Conservation (phyloP, 2,329 filamentous ascomycete species). For the Zasmidium cellare region DNA sequence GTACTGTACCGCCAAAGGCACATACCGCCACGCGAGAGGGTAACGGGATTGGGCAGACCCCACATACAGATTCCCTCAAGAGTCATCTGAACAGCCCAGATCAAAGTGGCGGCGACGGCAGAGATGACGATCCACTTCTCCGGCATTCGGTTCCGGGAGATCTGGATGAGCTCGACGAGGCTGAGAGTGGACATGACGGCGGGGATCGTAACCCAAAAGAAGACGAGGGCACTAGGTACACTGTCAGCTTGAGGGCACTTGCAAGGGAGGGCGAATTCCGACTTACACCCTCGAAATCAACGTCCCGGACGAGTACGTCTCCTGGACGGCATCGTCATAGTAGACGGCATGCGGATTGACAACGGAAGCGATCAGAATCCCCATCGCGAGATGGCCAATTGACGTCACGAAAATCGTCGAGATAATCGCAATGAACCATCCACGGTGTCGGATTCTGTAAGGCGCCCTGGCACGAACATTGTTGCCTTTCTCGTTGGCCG, state of each 20-base stretch:
- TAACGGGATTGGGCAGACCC: too few relatives aligned
- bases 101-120: neutral
- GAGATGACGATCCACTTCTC: neutral
- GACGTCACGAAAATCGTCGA: neutral
- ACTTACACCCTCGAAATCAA: neutral
- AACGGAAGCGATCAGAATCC: neutral
- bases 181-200: neutral
- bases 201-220: neutral
- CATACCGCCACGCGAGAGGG: neutral
- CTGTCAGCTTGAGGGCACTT: too few relatives aligned
- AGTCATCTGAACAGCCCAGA: neutral
- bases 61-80: neutral
- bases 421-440: neutral
- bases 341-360: neutral
- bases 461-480: neutral
- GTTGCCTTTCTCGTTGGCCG: neutral
- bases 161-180: neutral
- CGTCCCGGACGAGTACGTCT: neutral
- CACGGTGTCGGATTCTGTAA: neutral
- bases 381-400: neutral
- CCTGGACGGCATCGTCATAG: neutral
- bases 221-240: neutral
- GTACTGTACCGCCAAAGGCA: neutral
- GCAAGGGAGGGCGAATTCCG: too few relatives aligned
- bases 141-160: neutral